These are phyloP conservation scores for Daldinia vernicosa DNA, from an alignment of 495 filamentous ascomycete genomes.

Conservation along the genomic window DNA sequence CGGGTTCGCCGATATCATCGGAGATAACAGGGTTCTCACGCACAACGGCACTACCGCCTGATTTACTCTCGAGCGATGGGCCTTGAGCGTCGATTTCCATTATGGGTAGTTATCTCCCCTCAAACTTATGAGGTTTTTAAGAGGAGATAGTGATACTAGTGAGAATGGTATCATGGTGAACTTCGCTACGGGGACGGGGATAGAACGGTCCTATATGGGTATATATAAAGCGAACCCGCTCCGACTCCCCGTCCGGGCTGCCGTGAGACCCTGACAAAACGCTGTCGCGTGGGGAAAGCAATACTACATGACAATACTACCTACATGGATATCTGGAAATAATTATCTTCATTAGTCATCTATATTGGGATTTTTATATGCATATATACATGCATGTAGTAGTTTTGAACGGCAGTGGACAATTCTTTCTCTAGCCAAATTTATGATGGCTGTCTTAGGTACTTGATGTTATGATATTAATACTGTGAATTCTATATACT, in stretches of 20 bases:
- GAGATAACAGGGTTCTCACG: background rate
- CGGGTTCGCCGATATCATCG: background rate
- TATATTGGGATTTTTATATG: background rate
- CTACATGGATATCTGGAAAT: background rate
- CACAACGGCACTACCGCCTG: background rate
- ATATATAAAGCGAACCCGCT: background rate
- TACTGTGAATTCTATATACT: too few species aligned
- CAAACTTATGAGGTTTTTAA: too few species aligned
- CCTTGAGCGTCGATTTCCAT: slow-evolving; percentile 8
- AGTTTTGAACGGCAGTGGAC: too few species aligned
- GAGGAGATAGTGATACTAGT: background rate
- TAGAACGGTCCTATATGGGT: background rate
- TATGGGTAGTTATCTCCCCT: background rate
- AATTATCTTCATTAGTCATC: slow-evolving; percentile 14
- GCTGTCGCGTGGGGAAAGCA: background rate
- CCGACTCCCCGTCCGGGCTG: slow-evolving; percentile 18
- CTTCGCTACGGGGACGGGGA: background rate
- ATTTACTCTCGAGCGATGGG: slow-evolving; percentile 1
- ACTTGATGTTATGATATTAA: too few species aligned
- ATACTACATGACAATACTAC: background rate
- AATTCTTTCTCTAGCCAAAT: too few species aligned
- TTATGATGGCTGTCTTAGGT: too few species aligned
- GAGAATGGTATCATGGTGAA: background rate
- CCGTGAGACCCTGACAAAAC: slow-evolving; percentile 14
- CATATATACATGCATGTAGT: background rate